These are phyloP conservation scores for Parafenestella ontariensis DNA, from an alignment of 2,329 filamentous ascomycete genomes.

Conservation along the genomic window DNA sequence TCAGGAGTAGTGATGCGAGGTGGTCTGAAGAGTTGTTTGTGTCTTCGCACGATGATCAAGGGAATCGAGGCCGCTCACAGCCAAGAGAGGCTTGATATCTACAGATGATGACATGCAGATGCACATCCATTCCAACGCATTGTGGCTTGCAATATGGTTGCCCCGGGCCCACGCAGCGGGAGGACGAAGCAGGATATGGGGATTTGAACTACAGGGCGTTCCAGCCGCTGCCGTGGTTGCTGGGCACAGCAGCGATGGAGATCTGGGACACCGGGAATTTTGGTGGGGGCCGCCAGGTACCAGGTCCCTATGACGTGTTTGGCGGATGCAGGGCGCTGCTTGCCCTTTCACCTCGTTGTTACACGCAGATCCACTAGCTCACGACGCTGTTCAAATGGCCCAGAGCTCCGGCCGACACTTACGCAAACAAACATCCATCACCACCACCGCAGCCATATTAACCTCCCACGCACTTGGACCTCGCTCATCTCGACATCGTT, in stretches of 20 bases:
- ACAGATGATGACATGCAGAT: conserved; percentile 24
- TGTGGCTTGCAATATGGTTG: conserved; percentile 12
- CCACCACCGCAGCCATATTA: neutral
- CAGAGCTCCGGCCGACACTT: neutral
- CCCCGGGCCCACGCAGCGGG: too few relatives aligned
- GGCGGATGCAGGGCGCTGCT: neutral
- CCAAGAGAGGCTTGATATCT: conserved; percentile 4
- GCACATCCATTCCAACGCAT: conserved; percentile 2
- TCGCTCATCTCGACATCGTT: neutral
- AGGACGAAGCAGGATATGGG: too few relatives aligned
- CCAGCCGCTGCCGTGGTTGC: conserved; percentile 11
- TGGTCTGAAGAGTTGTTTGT: neutral
- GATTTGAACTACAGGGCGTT: conserved; percentile 1
- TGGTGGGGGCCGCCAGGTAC: neutral
- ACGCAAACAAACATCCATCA: neutral
- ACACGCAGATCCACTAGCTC: conserved; percentile 1
- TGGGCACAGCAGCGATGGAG: neutral
- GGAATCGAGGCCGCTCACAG: neutral
- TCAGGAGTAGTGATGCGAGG: neutral
- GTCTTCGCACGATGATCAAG: neutral
- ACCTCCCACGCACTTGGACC: neutral
- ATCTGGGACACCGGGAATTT: neutral
- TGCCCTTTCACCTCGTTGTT: conserved; percentile 5
- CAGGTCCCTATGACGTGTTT: conserved; percentile 16
- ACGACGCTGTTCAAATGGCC: neutral